These are phyloP conservation scores for Penicillium ochrochloron DNA, from an alignment of 495 filamentous ascomycete genomes.

Conservation along the genomic window DNA sequence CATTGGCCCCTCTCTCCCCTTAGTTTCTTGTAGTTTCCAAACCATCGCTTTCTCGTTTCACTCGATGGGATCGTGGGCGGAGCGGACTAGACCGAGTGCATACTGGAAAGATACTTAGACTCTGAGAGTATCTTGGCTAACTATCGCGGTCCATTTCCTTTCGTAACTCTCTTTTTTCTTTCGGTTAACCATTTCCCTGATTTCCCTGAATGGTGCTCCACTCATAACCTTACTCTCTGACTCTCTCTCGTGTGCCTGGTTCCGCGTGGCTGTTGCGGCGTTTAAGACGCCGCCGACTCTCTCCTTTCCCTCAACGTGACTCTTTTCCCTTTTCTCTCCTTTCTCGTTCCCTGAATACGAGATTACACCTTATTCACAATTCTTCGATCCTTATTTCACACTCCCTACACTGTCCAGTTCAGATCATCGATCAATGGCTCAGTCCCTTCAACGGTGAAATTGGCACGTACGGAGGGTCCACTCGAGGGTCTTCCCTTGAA, in stretches of 20 bases:
- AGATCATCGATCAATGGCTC: slow-evolving; percentile 18
- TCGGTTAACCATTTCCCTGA: slow-evolving; percentile 4
- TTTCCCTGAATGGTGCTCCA: background rate
- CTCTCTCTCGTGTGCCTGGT: too few relatives aligned
- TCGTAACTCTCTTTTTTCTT: slow-evolving; percentile 6
- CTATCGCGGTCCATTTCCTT: background rate
- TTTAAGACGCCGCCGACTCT: background rate
- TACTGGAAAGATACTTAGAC: background rate
- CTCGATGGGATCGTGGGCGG: background rate
- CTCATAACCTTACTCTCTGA: slow-evolving; percentile 3
- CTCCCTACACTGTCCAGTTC: background rate
- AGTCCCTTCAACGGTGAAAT: slow-evolving; percentile 15
- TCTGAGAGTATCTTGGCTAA: too few relatives aligned
- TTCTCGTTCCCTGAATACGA: background rate
- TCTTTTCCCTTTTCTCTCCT: slow-evolving; percentile 8
- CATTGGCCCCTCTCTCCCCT: slow-evolving; percentile 1
- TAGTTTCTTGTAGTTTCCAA: background rate
- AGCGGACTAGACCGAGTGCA: slow-evolving; percentile 14
- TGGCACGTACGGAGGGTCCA: slow-evolving; percentile 15
- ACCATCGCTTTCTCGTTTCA: slow-evolving; percentile 11
- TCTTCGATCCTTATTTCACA: background rate
- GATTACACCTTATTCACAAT: background rate
- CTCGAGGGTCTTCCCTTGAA: slow-evolving; percentile 16
- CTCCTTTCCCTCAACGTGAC: slow-evolving; percentile 4
- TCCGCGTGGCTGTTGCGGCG: slow-evolving; percentile 2